phyloP scores from a whole-genome alignment of 2,329 filamentous ascomycete species.

The Fusarium globosum region DNA sequence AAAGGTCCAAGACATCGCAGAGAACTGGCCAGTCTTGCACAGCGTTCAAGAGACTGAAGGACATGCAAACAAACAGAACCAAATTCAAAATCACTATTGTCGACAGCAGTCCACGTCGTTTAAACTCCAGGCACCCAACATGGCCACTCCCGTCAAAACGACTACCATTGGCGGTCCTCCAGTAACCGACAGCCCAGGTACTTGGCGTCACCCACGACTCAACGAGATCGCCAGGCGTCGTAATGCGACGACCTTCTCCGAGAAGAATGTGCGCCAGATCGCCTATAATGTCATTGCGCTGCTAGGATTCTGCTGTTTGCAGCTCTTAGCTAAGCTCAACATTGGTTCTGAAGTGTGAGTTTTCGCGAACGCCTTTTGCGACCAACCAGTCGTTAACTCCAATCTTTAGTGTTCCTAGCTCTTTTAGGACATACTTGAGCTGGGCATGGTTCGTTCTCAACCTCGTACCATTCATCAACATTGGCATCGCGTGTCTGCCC shows the following conservation, averaged over 20 bases:
- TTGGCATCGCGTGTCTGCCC: constrained; percentile 76
- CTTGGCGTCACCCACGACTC: constrained; percentile 90
- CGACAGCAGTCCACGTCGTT: neutral
- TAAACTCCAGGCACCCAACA: constrained; percentile 17
- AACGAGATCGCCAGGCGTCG: constrained; percentile 87
- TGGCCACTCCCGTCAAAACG: constrained; percentile 48
- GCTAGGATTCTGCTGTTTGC: constrained; percentile 52
- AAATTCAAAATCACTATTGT: neutral
- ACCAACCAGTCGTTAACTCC: constrained; percentile 26
- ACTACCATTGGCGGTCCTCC: constrained; percentile 57
- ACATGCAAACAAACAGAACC: constrained; percentile 5
- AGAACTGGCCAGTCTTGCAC: neutral
- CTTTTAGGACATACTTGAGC: constrained; percentile 52
- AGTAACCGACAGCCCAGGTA: constrained; percentile 72
- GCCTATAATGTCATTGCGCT: constrained; percentile 71
- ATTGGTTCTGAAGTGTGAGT: constrained; percentile 55
- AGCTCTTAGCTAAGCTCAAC: constrained; percentile 51
- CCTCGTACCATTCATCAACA: constrained; percentile 74
- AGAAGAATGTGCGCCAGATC: constrained; percentile 78
- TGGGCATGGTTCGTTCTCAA: constrained; percentile 63
- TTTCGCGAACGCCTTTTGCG: neutral
- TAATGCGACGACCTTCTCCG: constrained; percentile 80
- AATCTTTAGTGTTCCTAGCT: constrained; percentile 46
- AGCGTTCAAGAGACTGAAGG: constrained; percentile 4
- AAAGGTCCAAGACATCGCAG: neutral